phyloP scores from a whole-genome alignment of 805 yeast genomes.

The Yueomyces sinensis region DNA sequence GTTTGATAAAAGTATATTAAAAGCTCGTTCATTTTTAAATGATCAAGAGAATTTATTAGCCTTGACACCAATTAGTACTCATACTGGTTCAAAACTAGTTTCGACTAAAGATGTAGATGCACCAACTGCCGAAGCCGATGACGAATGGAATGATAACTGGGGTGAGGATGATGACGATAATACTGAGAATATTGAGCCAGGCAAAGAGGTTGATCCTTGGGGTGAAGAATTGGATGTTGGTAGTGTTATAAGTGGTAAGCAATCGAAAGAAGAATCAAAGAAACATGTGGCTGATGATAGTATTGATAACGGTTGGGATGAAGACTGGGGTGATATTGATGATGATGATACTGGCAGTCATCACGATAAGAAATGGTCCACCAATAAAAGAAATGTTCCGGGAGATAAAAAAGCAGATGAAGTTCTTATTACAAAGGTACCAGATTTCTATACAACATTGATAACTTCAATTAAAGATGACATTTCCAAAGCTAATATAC shows the following conservation, averaged over 20 bases:
- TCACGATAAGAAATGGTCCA: background rate
- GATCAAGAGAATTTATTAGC: background rate
- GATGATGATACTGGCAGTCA: constrained; percentile 2
- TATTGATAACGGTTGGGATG: constrained; percentile 4
- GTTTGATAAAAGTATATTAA: constrained; percentile 7
- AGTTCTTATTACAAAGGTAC: constrained; percentile 10
- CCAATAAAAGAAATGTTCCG: background rate
- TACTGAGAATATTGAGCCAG: background rate
- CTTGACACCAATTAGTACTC: background rate
- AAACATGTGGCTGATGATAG: background rate
- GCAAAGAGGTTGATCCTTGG: constrained; percentile 1
- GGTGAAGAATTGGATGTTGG: constrained; percentile 1
- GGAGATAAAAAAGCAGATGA: background rate
- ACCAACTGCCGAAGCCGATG: constrained; percentile 1
- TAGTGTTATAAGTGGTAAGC: background rate
- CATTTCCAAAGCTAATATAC: constrained; percentile 7
- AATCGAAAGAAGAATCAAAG: constrained; percentile 1
- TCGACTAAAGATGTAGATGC: background rate
- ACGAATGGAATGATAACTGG: constrained; percentile 14
- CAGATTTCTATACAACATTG: constrained; percentile 6
- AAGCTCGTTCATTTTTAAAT: constrained; percentile 9
- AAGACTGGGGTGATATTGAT: constrained; percentile 17
- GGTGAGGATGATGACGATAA: background rate
- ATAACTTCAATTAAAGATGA: constrained; percentile 6
- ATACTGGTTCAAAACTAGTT: background rate